Evolutionary conservation across 2,329 filamentous ascomycete genomes (phyloP).

Genomic region (Beauveria bassiana): DNA sequence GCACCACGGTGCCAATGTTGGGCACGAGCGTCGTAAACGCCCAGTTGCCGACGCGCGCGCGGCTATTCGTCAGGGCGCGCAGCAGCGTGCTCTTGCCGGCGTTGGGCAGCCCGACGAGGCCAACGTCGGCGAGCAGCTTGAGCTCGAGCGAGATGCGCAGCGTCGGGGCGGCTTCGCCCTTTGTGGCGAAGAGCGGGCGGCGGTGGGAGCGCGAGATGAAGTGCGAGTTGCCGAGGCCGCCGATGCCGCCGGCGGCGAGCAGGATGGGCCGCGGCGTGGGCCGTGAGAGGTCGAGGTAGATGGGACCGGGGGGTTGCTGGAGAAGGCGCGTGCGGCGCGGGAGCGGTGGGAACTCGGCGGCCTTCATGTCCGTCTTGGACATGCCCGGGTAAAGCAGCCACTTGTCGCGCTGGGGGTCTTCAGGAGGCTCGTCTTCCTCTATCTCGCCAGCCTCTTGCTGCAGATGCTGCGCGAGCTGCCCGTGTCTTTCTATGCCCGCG

Average conservation of each 20-base stretch:
- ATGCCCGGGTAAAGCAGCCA: constrained; percentile 84
- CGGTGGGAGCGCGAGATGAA: constrained; percentile 71
- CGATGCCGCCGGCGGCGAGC: constrained; percentile 78
- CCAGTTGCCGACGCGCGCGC: constrained; percentile 87
- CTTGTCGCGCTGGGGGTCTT: constrained; percentile 52
- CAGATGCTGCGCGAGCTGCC: background rate
- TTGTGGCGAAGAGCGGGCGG: constrained; percentile 80
- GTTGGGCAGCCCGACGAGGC: constrained; percentile 89
- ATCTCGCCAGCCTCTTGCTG: constrained; percentile 27
- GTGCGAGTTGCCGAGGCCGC: constrained; percentile 88
- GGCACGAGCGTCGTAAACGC: constrained; percentile 93
- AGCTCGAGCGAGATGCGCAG: constrained; percentile 82
- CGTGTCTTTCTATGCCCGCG: background rate
- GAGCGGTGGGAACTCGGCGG: constrained; percentile 41
- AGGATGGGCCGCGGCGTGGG: constrained; percentile 79
- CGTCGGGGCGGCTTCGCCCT: constrained; percentile 70
- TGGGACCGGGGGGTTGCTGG: constrained; percentile 63
- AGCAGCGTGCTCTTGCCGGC: constrained; percentile 92
- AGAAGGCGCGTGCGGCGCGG: constrained; percentile 46
- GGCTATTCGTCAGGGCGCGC: constrained; percentile 78
- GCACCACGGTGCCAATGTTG: constrained; percentile 90
- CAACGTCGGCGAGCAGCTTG: constrained; percentile 91
- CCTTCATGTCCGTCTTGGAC: constrained; percentile 57
- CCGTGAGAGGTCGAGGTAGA: constrained; percentile 64
- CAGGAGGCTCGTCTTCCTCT: constrained; percentile 27